These are phyloP conservation scores for Aspergillus puulaauensis DNA, from an alignment of 2,329 filamentous ascomycete genomes.

Conservation along the genomic window DNA sequence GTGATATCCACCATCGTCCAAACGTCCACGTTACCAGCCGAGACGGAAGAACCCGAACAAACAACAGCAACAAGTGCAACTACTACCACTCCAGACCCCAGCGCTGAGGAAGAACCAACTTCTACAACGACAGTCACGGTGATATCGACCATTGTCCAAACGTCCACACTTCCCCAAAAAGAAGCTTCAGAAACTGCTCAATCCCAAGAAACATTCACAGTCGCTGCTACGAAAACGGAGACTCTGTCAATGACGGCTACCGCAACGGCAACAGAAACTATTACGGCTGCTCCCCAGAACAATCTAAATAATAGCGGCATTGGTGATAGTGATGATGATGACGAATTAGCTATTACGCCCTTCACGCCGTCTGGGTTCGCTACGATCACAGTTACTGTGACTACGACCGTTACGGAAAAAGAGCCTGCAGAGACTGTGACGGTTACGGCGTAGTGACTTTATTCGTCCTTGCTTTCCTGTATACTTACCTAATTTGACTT, in stretches of 20 bases:
- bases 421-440: conserved; percentile 11
- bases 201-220: background rate
- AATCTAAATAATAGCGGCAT: background rate
- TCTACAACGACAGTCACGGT: background rate
- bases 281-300: background rate
- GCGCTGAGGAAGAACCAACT: background rate
- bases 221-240: background rate
- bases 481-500: background rate
- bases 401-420: conserved; percentile 11
- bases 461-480: background rate
- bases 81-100: background rate
- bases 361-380: conserved; percentile 15
- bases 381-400: conserved; percentile 18
- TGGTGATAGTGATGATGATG: background rate
- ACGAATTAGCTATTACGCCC: conserved; percentile 12
- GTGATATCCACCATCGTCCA: background rate
- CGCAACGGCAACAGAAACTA: background rate
- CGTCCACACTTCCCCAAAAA: background rate
- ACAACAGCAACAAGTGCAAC: background rate
- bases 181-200: background rate
- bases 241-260: background rate
- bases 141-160: background rate
- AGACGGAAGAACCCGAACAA: background rate
- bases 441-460: background rate
- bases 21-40: background rate